phyloP scores from a whole-genome alignment of 83 land plant genomes.

The Thuja plicata region DNA sequence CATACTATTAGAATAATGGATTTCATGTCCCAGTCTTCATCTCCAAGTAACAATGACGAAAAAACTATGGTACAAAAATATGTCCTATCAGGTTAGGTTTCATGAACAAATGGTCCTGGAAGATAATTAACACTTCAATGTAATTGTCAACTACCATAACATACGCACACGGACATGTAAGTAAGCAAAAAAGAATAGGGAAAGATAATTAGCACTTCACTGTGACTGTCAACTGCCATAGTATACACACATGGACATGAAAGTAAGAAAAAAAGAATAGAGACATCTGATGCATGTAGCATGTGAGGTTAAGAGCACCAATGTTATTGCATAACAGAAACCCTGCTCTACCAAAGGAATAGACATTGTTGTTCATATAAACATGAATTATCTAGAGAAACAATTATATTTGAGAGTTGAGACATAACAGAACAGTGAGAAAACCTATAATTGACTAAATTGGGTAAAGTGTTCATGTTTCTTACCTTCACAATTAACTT shows the following conservation, averaged over 20 bases:
- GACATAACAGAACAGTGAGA: background rate
- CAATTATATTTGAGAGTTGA: background rate
- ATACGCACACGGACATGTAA: background rate
- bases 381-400: background rate
- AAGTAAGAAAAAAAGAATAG: background rate
- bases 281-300: background rate
- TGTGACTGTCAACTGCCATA: background rate
- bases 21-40: too few species aligned
- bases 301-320: background rate
- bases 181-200: background rate
- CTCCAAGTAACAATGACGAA: background rate
- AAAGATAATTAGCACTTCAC: background rate
- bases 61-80: background rate
- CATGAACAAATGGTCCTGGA: background rate
- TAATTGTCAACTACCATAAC: background rate
- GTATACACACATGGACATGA: background rate
- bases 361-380: background rate
- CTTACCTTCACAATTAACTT: conserved; percentile 80
- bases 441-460: background rate
- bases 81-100: background rate
- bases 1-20: too few species aligned
- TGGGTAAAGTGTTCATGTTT: background rate
- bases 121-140: background rate
- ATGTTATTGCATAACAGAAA: background rate
- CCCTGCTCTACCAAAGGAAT: background rate